Evolutionary conservation across 768 basidiomycete genomes (phyloP).

Genomic region (Mycena venus): DNA sequence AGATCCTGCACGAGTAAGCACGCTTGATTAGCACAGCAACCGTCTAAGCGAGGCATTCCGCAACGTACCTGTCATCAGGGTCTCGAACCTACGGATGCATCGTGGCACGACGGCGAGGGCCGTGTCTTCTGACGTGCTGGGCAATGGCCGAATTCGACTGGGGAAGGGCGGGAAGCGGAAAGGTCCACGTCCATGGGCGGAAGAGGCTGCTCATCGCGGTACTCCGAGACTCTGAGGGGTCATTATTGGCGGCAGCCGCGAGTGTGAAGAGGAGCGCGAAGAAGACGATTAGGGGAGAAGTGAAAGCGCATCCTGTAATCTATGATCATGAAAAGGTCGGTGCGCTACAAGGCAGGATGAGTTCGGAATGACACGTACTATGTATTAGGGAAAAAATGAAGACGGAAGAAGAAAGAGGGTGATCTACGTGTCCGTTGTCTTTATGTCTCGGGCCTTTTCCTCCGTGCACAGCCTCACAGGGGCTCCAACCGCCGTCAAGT

Average conservation of each 20-base stretch:
- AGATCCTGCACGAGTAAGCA: no score
- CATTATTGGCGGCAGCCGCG: background rate
- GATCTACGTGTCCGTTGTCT: no score
- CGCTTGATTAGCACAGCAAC: no score
- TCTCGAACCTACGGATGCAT: slow-evolving; percentile 22
- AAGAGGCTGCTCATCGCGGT: slow-evolving; percentile 17
- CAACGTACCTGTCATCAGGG: no score
- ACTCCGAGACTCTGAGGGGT: background rate
- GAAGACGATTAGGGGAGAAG: background rate
- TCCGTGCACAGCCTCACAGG: slow-evolving; percentile 12
- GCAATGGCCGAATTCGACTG: background rate
- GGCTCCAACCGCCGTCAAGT: background rate
- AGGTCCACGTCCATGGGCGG: slow-evolving; percentile 19
- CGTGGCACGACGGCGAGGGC: slow-evolving; percentile 19
- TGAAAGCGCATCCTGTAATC: slow-evolving; percentile 15
- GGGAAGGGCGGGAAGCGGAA: background rate
- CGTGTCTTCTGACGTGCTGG: slow-evolving; percentile 15
- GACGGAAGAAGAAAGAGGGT: background rate
- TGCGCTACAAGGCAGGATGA: no score
- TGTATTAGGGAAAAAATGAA: background rate
- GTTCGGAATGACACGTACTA: no score
- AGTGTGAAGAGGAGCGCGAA: slow-evolving; percentile 12
- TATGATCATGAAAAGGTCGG: no score
- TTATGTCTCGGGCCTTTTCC: background rate
- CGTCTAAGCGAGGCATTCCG: no score